Conservation (phyloP, 2,329 filamentous ascomycete species). For the Tympanopsis confertula region DNA sequence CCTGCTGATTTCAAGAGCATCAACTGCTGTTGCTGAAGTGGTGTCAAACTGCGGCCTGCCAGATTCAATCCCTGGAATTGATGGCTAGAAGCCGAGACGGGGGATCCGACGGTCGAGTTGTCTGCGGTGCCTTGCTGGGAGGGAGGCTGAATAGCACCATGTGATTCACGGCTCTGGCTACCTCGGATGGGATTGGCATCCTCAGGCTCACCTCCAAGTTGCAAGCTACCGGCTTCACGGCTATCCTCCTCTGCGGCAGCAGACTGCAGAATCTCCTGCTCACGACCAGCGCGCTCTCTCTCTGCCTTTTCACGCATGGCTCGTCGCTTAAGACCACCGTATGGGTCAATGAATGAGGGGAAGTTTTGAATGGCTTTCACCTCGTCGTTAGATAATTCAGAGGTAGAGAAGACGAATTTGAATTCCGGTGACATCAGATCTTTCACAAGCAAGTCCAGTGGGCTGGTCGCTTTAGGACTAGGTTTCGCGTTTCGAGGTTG, state of each 20-base stretch:
- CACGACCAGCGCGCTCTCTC: constrained; percentile 15
- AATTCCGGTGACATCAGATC: neutral
- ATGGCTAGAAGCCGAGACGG: neutral
- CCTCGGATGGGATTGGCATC: neutral
- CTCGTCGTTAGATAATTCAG: neutral
- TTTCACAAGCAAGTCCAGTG: neutral
- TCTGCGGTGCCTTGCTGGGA: neutral
- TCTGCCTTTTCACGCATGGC: constrained; percentile 66
- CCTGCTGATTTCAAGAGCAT: neutral
- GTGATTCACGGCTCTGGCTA: neutral
- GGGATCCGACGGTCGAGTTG: neutral
- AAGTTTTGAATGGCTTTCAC: constrained; percentile 34
- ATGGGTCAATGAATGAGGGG: constrained; percentile 72
- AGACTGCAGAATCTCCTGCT: neutral
- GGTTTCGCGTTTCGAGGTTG: too few relatives aligned
- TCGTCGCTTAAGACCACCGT: constrained; percentile 71
- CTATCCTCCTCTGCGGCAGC: neutral
- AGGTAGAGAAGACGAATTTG: neutral
- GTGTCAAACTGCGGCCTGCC: neutral
- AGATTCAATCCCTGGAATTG: neutral
- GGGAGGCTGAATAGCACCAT: constrained; percentile 1
- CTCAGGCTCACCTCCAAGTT: neutral
- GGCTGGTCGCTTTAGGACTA: neutral
- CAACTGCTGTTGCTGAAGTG: constrained; percentile 1
- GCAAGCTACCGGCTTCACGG: neutral